Conservation (phyloP, 495 filamentous ascomycete species). For the Aspergillus coremiiformis region DNA sequence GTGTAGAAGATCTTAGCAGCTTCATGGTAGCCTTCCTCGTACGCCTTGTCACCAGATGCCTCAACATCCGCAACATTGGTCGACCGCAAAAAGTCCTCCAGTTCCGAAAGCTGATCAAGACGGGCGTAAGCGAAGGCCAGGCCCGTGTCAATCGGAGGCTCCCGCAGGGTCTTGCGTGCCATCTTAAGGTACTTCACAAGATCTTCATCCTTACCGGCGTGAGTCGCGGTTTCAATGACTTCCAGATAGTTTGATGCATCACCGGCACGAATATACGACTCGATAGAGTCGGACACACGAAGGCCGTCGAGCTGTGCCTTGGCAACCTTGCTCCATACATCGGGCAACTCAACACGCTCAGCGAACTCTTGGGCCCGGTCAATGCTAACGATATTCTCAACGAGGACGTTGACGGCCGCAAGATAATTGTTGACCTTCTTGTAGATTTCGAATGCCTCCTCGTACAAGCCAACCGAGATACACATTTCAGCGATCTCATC, state of each 20-base stretch:
- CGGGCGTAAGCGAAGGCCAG: constrained; percentile 91
- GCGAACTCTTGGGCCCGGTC: constrained; percentile 96
- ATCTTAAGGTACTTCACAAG: constrained; percentile 95
- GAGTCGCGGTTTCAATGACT: constrained; percentile 92
- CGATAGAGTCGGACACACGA: constrained; percentile 85
- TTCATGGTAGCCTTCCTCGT: constrained; percentile 87
- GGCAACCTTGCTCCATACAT: constrained; percentile 98
- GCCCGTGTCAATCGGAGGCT: constrained; percentile 87
- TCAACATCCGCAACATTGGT: constrained; percentile 95
- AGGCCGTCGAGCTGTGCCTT: constrained; percentile 98
- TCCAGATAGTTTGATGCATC: constrained; percentile 91
- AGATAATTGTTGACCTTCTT: constrained; percentile 92
- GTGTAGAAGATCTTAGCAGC: constrained; percentile 98
- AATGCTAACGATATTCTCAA: constrained; percentile 97
- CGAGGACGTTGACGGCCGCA: constrained; percentile 82
- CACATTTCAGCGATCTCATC: constrained; percentile 91
- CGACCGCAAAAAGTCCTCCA: constrained; percentile 91
- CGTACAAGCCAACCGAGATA: constrained; percentile 87
- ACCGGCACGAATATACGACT: constrained; percentile 91
- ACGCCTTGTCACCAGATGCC: constrained; percentile 95
- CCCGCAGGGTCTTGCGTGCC: constrained; percentile 92
- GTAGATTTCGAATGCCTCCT: constrained; percentile 97
- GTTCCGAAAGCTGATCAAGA: constrained; percentile 80
- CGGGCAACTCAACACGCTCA: constrained; percentile 87
- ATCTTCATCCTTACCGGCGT: constrained; percentile 96